These are phyloP conservation scores for Physcomitrium patens DNA, from an alignment of 225 moss, liverwort and hornwort species.

Conservation along the genomic window DNA sequence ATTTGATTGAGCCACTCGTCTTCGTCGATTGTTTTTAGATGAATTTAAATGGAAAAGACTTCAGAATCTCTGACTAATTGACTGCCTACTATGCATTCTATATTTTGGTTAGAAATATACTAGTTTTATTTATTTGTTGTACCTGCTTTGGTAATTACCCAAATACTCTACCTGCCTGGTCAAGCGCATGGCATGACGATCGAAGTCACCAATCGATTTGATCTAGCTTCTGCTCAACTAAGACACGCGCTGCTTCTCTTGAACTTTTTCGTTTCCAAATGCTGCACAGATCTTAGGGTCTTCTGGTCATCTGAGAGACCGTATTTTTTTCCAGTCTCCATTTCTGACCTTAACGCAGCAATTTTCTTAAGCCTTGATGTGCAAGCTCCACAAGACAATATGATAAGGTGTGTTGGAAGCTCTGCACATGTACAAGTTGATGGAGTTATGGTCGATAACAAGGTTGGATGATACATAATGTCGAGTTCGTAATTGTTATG, in stretches of 20 bases:
- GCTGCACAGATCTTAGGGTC: too few species aligned
- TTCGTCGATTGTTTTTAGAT: background rate
- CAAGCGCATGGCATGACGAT: slow-evolving; percentile 50
- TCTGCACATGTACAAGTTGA: background rate
- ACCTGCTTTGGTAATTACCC: slow-evolving; percentile 51
- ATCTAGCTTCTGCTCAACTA: slow-evolving; percentile 18
- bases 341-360: too few species aligned
- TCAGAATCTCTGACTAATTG: slow-evolving; percentile 3
- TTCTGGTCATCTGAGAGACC: slow-evolving; percentile 22
- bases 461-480: background rate
- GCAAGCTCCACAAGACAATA: too few species aligned
- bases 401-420: background rate
- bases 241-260: slow-evolving; percentile 24
- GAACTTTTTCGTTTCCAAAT: background rate
- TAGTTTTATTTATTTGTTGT: too few species aligned
- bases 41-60: background rate
- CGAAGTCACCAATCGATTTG: slow-evolving; percentile 22
- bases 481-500: background rate
- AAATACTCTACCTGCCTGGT: slow-evolving; percentile 58
- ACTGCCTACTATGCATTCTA: slow-evolving; percentile 39
- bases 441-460: slow-evolving; percentile 19
- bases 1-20: background rate
- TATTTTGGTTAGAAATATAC: slow-evolving; percentile 62
- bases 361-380: too few species aligned
- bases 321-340: slow-evolving; percentile 14